Evolutionary conservation across 2,329 filamentous ascomycete genomes (phyloP), one percentile per base, ranked within the genome.

Genomic region (Fonsecaea multimorphosa): DNA sequence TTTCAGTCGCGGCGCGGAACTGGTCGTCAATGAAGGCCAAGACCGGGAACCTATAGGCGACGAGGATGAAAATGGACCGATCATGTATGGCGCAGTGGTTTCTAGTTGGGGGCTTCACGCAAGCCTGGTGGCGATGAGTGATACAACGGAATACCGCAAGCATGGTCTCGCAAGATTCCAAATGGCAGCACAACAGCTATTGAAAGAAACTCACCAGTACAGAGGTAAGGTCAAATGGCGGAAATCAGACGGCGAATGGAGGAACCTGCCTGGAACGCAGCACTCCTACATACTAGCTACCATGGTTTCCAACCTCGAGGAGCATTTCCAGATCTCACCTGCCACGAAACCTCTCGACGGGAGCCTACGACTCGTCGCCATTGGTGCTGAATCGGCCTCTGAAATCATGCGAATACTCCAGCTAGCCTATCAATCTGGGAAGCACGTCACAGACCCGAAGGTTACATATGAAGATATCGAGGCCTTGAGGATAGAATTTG

Each of bases 31-130:
- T 36, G 81, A 84, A 67, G 79, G 79, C 67, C 65, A 80, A 82
- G 12, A 80, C 84, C 72, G 73, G 40, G 70, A 71, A 31, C 66
- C 69, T 34, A 14, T 70, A 31, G 38, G 57, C 11, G 61, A 63
- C 14, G 54, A 40, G 8, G 64, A 67, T 12, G 67, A 65, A 19
- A 46, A 65, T 16, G 64, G 66, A 16, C 55, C 34, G 12, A 52
- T 63, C 24, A 72, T 85, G 1, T 85, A 90, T 72, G 93, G 92
- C 29, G 90, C 90, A 27, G 92, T 97, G 24, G 93, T 98, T 1
- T 89, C 89, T 52, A 95, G 91, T 76, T 96, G 96, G 85, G 94
- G 91, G 22, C 87, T 98, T 73, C 94, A 98, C 74, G 91, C 93
- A 32, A 88, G 89, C 49, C 84, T 98, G 2, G 92, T 98, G 24